Percentiles rank a stretch among this genome's conserved stretches.
Evolutionary conservation across 2,329 filamentous ascomycete genomes (phyloP).

Genomic region (Fusarium guadeloupense): DNA sequence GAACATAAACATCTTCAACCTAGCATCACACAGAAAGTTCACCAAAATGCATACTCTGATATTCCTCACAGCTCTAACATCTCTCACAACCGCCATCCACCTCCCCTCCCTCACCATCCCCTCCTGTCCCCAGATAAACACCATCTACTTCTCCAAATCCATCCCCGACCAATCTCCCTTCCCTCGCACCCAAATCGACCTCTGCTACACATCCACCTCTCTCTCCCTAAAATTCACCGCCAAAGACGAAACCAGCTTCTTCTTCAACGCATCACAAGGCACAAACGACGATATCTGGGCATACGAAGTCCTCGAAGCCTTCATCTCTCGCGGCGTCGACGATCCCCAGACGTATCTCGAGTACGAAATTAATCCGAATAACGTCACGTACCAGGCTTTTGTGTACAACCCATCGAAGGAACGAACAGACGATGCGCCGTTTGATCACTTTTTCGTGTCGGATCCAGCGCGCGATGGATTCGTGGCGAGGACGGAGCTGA

Average conservation of each 20-base stretch:
- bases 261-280: conserved; percentile 53
- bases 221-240: conserved; percentile 57
- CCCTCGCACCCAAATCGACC: conserved; percentile 55
- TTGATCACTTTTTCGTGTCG: conserved; percentile 55
- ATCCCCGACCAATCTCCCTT: conserved; percentile 55
- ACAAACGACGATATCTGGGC: conserved; percentile 59
- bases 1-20: not conserved
- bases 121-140: conserved; percentile 49
- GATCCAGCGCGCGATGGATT: conserved; percentile 55
- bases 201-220: conserved; percentile 56
- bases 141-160: conserved; percentile 52
- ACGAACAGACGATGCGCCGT: conserved; percentile 51
- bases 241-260: conserved; percentile 57
- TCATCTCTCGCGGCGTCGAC: conserved; percentile 56
- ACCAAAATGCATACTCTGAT: conserved; percentile 15
- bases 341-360: conserved; percentile 61
- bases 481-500: conserved; percentile 51
- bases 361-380: conserved; percentile 61
- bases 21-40: conserved; percentile 1
- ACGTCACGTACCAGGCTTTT: conserved; percentile 61
- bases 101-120: conserved; percentile 50
- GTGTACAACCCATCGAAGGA: conserved; percentile 61
- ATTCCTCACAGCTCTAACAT: not conserved
- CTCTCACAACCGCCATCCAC: conserved; percentile 10
- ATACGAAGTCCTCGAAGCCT: conserved; percentile 62